These are phyloP conservation scores for Colletotrichum endophyticum DNA, from an alignment of 2,329 filamentous ascomycete species.

Conservation along the genomic window DNA sequence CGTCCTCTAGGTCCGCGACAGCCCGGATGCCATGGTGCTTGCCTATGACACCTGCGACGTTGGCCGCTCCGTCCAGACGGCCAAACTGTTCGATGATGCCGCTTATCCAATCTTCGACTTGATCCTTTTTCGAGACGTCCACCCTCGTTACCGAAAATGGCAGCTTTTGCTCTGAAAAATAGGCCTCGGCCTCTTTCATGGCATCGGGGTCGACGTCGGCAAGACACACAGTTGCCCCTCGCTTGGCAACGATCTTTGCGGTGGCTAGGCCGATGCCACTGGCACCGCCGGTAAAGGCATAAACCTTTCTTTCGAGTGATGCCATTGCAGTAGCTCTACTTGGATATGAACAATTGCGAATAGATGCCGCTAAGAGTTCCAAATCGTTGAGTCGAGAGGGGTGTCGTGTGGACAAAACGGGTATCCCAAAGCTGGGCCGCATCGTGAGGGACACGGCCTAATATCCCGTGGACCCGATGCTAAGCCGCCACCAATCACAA, in stretches of 20 bases:
- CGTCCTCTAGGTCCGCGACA: constrained; percentile 47
- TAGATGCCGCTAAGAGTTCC: not conserved
- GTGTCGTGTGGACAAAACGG: not conserved
- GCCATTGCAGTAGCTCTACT: constrained; percentile 23
- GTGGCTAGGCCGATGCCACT: constrained; percentile 47
- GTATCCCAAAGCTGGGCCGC: not conserved
- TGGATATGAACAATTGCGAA: not conserved
- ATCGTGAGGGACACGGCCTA: not conserved
- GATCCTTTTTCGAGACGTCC: constrained; percentile 49
- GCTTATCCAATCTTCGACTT: constrained; percentile 57
- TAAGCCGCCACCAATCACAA: constrained; percentile 1
- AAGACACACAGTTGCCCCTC: constrained; percentile 40
- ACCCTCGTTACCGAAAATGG: constrained; percentile 37
- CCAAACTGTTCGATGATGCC: constrained; percentile 53
- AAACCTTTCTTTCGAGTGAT: constrained; percentile 34
- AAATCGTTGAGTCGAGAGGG: not conserved
- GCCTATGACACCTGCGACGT: constrained; percentile 58
- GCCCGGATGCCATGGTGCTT: constrained; percentile 42
- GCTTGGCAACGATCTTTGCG: constrained; percentile 38
- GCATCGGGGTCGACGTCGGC: constrained; percentile 40
- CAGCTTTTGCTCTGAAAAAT: constrained; percentile 28
- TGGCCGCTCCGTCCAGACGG: constrained; percentile 58
- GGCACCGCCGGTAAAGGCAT: constrained; percentile 35
- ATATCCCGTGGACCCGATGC: not conserved
- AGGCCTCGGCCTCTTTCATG: constrained; percentile 32